Evolutionary conservation across 176 grass and related monocot genomes (phyloP), one percentile per base, ranked within the genome.

Genomic region (Paspalum vaginatum): DNA sequence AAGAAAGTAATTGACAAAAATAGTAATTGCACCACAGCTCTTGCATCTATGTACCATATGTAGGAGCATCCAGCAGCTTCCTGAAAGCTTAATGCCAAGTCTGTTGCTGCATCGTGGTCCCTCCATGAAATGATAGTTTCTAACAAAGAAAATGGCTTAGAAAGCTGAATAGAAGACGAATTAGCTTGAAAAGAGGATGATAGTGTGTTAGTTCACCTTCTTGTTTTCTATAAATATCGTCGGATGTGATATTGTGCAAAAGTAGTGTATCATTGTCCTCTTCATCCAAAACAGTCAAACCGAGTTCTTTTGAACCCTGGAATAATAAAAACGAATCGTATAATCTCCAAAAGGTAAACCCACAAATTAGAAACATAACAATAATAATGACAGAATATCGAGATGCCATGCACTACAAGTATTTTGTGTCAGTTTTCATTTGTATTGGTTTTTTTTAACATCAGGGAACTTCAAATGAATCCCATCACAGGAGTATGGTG

Each of bases 51-150:
- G 3, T 89, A 97, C 94, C 94, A 97, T 94, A 94, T 94, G 84
- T 92, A 94, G 71, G 94, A 94, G 79, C 94, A 97, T 87, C 91
- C 94, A 58, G 94, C 89, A 76, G 91, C 89, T 87, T 97, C 94
- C 76, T 97, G 94, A 83, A 97, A 94, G 72, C 94, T 97, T 77
- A 97, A 60, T 69, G 94, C 94, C 79, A 97, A 94, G 84, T 97
- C 94, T 46, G 89, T 90, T 66, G 83, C 83, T 78, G 83, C 79
- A 60, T 97, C 91, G 59, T 90, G 87, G 74, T 97, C 94, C 46
- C 91, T 87, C 94, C 94, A 97, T 72, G 94, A 97, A 84, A 97
- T 97, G 49, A 97, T 97, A 38, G 94, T 97, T 81, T 97, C 94
- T 97, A 84, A 66, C 24, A 72, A 86, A 32, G 42, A 61, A 82